A percentile compares a stretch with the other conserved stretches of the same genome.
Conservation (phyloP, 345 rosid species). For the Brassica cretica region DNA sequence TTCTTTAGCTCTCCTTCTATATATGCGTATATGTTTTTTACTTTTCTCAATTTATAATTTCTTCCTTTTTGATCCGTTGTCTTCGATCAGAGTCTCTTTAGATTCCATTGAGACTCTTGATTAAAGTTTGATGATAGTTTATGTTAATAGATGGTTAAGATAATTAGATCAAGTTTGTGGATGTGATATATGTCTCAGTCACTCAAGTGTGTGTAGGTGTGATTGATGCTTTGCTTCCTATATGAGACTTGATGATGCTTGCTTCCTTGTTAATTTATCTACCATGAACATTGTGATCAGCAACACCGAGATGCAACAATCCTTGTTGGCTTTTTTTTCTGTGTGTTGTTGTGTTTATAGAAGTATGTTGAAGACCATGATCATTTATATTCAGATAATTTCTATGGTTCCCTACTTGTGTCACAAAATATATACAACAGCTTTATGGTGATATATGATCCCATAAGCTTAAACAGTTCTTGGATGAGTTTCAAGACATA, state of each 20-base stretch:
- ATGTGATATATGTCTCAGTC: slow-evolving; percentile 2
- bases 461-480: background rate
- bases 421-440: background rate
- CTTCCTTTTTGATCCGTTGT: background rate
- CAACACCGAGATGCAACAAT: slow-evolving; percentile 1
- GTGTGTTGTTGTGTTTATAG: background rate
- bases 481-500: slow-evolving; percentile 3
- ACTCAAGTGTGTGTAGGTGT: background rate
- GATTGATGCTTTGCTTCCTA: background rate
- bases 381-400: background rate
- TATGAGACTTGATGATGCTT: slow-evolving; percentile 15
- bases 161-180: background rate
- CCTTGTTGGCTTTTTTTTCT: background rate
- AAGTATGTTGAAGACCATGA: background rate
- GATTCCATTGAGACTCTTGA: background rate
- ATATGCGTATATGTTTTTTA: slow-evolving; percentile 6
- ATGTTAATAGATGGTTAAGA: background rate
- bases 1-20: background rate
- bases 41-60: background rate
- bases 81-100: slow-evolving; percentile 9
- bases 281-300: background rate
- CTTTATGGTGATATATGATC: background rate
- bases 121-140: background rate
- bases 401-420: background rate
- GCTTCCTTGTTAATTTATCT: slow-evolving; percentile 13